A percentile compares a stretch with the other conserved stretches of the same genome.
Conservation (phyloP, 257 asterid genomes). For the Nemophila menziesii region DNA sequence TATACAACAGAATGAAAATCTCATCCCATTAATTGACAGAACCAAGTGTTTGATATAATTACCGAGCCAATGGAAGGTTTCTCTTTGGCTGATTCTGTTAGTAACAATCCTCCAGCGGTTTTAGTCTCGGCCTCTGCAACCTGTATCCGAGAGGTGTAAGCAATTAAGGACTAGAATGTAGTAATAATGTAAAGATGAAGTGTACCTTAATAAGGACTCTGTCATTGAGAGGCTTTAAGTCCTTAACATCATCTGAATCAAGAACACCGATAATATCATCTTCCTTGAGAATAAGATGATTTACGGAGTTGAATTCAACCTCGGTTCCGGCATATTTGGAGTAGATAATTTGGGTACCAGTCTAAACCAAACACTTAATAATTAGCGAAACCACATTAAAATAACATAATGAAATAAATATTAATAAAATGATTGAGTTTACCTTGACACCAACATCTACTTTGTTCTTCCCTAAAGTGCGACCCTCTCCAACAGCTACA, state of each 20-base stretch:
- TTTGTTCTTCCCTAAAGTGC: slow-evolving; percentile 59
- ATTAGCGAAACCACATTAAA: not conserved
- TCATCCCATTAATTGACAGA: not conserved
- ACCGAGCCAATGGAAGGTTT: slow-evolving; percentile 94
- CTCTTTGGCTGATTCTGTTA: slow-evolving; percentile 73
- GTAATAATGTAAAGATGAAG: not conserved
- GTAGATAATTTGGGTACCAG: slow-evolving; percentile 73
- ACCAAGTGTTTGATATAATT: slow-evolving; percentile 6
- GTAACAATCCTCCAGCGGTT: slow-evolving; percentile 84
- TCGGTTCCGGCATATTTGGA: slow-evolving; percentile 96
- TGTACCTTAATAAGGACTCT: slow-evolving; percentile 80
- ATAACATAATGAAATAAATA: not conserved
- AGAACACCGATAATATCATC: slow-evolving; percentile 87
- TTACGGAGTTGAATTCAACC: slow-evolving; percentile 70
- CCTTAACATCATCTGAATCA: slow-evolving; percentile 78
- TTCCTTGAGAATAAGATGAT: slow-evolving; percentile 80
- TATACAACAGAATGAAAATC: not conserved
- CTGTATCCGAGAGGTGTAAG: slow-evolving; percentile 18
- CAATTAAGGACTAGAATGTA: not conserved
- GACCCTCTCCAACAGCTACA: slow-evolving; percentile 93
- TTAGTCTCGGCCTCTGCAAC: slow-evolving; percentile 70
- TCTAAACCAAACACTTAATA: slow-evolving; percentile 21
- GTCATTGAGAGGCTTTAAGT: slow-evolving; percentile 81
- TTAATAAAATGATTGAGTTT: not conserved
- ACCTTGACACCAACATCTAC: slow-evolving; percentile 72